Evolutionary conservation across 306 rosid species (phyloP).

Genomic region (Pterocarpus santalinus): DNA sequence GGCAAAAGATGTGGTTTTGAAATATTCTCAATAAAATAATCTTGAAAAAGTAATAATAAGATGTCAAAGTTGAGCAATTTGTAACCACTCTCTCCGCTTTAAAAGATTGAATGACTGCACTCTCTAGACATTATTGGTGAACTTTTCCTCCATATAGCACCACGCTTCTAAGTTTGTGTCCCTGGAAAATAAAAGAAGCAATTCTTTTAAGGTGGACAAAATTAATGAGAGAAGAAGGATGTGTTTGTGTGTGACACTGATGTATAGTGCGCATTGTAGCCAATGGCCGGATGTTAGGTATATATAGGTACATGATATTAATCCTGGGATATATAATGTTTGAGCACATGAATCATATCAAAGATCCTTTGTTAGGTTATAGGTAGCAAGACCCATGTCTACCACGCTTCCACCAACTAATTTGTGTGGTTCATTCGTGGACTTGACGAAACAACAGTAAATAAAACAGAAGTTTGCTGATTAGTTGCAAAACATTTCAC

Average conservation of each 20-base stretch:
- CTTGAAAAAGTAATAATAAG: neutral
- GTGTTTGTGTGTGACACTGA: neutral
- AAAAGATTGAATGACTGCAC: neutral
- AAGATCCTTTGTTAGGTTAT: slow-evolving; percentile 48
- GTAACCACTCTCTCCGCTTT: neutral
- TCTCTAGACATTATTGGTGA: neutral
- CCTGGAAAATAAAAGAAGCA: slow-evolving; percentile 3
- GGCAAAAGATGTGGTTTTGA: neutral
- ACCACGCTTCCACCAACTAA: slow-evolving; percentile 40
- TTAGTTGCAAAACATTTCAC: slow-evolving; percentile 34
- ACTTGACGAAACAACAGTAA: slow-evolving; percentile 19
- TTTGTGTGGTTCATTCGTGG: slow-evolving; percentile 35
- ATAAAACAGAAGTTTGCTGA: slow-evolving; percentile 1
- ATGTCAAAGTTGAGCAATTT: neutral
- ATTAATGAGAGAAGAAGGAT: neutral
- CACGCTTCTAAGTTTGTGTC: neutral
- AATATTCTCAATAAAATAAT: neutral
- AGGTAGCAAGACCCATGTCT: slow-evolving; percentile 35
- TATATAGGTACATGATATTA: neutral
- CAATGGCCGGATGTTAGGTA: neutral
- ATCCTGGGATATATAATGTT: neutral
- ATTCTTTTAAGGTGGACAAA: neutral
- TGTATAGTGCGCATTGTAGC: neutral
- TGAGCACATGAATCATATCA: slow-evolving; percentile 28
- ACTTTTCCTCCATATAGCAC: slow-evolving; percentile 7